Evolutionary conservation across 768 basidiomycete species (phyloP), one percentile per base, ranked within the genome.

Genomic region (Dendrothele bispora): DNA sequence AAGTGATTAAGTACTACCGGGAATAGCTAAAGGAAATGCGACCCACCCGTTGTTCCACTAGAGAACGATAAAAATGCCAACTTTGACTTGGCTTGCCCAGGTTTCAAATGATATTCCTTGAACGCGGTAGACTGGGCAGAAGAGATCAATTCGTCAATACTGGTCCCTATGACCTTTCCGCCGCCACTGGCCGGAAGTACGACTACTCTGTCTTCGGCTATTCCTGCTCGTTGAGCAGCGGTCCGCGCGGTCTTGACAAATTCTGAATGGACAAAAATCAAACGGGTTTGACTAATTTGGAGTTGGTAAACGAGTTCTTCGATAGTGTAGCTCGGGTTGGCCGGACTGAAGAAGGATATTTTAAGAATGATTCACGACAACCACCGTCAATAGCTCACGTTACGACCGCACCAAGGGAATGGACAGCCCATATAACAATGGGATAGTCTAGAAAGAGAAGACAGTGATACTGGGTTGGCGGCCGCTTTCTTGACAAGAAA

Each of bases 31-130:
- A 22, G 32, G 61, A 62, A 50, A 64, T 61, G 26, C 63, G n/a
- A 70, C 57, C 63, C 68, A 61, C 86, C 86, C 14, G 87, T 89
- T 20, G 86, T 89, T 7, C 86, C 86, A 52, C 86, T 87, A 1
- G 86, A 88, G 54, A 89, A 86, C 43, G 75, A 79, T 45, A 88
- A 66, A 55, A 88, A 82, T 5, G 88, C 86, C 12, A 88, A 49
- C 36, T 79, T 76, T 11, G 69, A 77, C 58, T 73, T 82, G 21
- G 72, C 80, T 62, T 86, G 86, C 8, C 84, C 86, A 11, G 72
- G 70, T n/a, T n/a, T n/a, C n/a, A n/a, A n/a, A n/a, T n/a, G n/a
- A n/a, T n/a, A n/a, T n/a, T n/a, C n/a, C n/a, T n/a, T n/a, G n/a
- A n/a, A n/a, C n/a, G n/a, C n/a, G n/a, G n/a, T n/a, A n/a, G n/a